These are phyloP conservation scores for Benincasa hispida DNA, from an alignment of 306 rosid species.

Conservation along the genomic window DNA sequence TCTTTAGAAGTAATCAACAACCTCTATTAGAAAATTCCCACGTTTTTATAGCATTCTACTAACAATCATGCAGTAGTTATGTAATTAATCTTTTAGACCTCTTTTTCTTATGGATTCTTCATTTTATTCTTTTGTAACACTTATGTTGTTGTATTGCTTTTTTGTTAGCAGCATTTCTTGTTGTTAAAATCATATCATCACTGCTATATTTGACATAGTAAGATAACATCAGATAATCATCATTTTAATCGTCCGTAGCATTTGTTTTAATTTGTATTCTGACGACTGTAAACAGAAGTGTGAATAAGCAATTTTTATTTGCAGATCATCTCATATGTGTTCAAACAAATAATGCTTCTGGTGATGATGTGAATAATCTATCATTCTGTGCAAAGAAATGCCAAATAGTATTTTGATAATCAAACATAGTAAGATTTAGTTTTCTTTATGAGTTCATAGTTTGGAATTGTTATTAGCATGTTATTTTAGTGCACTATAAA, in stretches of 20 bases:
- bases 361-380: conserved; percentile 16
- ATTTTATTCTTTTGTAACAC: neutral
- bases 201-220: neutral
- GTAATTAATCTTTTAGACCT: conserved; percentile 26
- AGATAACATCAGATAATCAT: neutral
- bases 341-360: conserved; percentile 25
- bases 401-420: conserved; percentile 44
- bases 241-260: neutral
- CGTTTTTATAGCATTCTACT: no score
- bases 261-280: conserved; percentile 5
- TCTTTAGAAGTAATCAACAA: no score
- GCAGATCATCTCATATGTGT: conserved; percentile 60
- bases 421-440: neutral
- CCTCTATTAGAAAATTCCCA: no score
- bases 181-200: neutral
- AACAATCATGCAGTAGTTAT: no score
- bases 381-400: conserved; percentile 65
- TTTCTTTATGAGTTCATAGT: neutral
- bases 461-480: no score
- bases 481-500: no score
- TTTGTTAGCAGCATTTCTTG: neutral
- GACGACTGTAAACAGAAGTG: neutral
- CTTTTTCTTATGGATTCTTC: neutral
- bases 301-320: conserved; percentile 9
- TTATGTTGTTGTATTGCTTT: neutral